Evolutionary conservation across 306 rosid species (phyloP), one percentile per base, ranked within the genome.

Genomic region (Quercus glauca): DNA sequence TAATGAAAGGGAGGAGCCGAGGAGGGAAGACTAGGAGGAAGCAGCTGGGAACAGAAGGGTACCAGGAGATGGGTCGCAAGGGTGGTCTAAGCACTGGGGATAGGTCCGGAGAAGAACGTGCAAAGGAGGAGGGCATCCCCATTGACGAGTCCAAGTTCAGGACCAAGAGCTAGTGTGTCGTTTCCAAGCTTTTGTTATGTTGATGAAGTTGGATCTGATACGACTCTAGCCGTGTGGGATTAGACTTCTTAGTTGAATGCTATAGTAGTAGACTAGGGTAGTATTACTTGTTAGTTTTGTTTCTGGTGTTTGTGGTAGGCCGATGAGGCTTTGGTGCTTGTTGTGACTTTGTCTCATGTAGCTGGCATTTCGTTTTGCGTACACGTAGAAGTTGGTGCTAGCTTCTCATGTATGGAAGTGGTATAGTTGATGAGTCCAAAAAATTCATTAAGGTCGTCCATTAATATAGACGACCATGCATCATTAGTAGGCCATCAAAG

Each of bases 1-100:
- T 68, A 17, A 20, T 7, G 37, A 7, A 70, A 88, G 90, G 92
- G 82, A 82, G 97, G 61, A 79, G 79, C 14, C 82, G 79, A 60
- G 94, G 92, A 81, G 97, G 94, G 63, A 87, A 86, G 69, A 84
- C 90, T 7, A 83, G 89, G 84, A 92, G 72, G 83, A 89, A 92
- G 35, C 93, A 88, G 77, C 81, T 88, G 57, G 94, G 93, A 8
- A 80, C 53, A 55, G 87, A 87, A 72, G 87, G 89, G 51, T 80
- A 80, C 52, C 80, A 83, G 74, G 90, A 92, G 76, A 92, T 92
- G 97, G 95, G 94, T 0, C 86, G 87, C 52, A 90, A 89, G 71
- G 97, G 96, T 9, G 94, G 97, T 0, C 88, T 89, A 3, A 86
- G 88, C 85, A 84, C 91, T 21, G 77, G 37, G 82, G 90, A 88